Conservation (phyloP, 805 yeast genomes). For the Schwanniomyces vanrijiae region DNA sequence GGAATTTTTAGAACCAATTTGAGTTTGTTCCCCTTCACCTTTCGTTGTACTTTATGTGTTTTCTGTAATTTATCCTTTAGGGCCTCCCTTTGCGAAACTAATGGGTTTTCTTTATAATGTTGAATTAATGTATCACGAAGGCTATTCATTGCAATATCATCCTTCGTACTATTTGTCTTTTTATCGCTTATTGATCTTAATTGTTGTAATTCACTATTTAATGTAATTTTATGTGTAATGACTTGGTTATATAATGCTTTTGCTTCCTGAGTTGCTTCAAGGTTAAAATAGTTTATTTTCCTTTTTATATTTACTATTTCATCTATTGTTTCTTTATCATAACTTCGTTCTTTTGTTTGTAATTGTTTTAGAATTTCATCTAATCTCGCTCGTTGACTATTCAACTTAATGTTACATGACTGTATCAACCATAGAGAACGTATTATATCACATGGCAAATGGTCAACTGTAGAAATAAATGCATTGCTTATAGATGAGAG, state of each 20-base stretch:
- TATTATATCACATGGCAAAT: conserved; percentile 43
- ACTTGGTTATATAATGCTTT: conserved; percentile 30
- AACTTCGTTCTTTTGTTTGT: conserved; percentile 2
- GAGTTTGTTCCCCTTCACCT: conserved; percentile 1
- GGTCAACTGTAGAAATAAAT: conserved; percentile 43
- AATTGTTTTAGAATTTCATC: conserved; percentile 14
- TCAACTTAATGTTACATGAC: conserved; percentile 29
- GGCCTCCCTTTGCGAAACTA: conserved; percentile 39
- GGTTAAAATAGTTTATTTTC: conserved; percentile 7
- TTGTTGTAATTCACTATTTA: conserved; percentile 26
- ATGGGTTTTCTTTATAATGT: conserved; percentile 36
- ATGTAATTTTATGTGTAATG: conserved; percentile 23
- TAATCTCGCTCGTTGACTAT: conserved; percentile 19
- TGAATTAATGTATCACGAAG: conserved; percentile 29
- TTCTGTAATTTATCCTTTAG: conserved; percentile 20
- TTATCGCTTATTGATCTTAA: conserved; percentile 16
- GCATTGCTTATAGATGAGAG: conserved; percentile 33
- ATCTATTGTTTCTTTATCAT: conserved; percentile 1
- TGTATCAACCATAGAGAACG: conserved; percentile 45
- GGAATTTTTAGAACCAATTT: conserved; percentile 11
- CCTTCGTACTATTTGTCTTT: conserved; percentile 8
- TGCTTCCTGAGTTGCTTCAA: conserved; percentile 27
- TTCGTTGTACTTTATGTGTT: background rate
- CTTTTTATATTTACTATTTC: conserved; percentile 9
- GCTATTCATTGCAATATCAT: conserved; percentile 12